Base-by-base conservation (phyloP, 306 rosid species). In the Quercus cerris region DNA sequence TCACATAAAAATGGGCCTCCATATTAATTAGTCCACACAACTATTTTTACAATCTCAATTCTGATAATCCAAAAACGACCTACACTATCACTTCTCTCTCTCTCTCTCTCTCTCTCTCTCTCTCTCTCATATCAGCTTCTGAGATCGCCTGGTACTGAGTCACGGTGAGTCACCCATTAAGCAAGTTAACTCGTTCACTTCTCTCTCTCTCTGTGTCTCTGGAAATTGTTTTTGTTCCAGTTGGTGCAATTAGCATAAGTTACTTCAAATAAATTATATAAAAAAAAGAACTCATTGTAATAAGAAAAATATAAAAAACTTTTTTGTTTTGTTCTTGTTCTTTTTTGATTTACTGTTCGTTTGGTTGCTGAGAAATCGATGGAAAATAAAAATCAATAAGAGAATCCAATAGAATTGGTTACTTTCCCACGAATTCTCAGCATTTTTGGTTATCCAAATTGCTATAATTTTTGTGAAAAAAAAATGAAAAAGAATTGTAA, bases 141-240 rank as follows among this genome's bases (percentile, higher is more conserved):
- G 15, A 23, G 77, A 46, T 84, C 87, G 77, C 80, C 84, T 57
- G 73, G 80, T 31, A 71, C 77, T 72, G 74, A 20, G 75, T 86
- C 78, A 78, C 80, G 85, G 90, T 85, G 86, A 85, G 85, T 70
- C 62, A 31, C 13, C 76, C 46, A 46, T 44, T 15, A 9, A 33
- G 25, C 79, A 10, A 10, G 44, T 10, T 27, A 54, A 28, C 44
- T 14, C 22, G 19, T 49, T 20, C 22, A 2, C 35, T 51, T 20
- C 22, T 1, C 35, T 62, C 20, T 22, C 44, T 14, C 27, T n/a
- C 30, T 22, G 1, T 25, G 27, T 58, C 27, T 67, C 15, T 27
- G 61, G 3, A 28, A 35, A 51, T 55, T 30, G 4, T 6, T 52
- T 5, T 6, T 23, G 22, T 56, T 49, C 6, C 56, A 67, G 27